Conservation (phyloP, 2,329 filamentous ascomycete genomes). For the Clonostachys byssicola region DNA sequence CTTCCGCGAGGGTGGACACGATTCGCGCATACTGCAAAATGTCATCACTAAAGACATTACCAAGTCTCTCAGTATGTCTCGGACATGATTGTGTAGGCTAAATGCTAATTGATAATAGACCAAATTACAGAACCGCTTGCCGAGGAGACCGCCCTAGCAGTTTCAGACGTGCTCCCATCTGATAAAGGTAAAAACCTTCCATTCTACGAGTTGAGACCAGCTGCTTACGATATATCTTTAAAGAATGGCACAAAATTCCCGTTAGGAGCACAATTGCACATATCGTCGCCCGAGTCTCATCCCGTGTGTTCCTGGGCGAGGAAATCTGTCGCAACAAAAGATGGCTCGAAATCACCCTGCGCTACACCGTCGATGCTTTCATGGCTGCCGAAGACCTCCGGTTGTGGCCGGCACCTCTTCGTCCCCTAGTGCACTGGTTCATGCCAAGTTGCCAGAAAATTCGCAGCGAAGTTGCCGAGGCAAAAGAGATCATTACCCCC, state of each 20-base stretch:
- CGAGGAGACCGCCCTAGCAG: background rate
- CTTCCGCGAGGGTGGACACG: background rate
- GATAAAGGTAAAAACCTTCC: background rate
- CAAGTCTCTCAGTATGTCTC: background rate
- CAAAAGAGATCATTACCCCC: conserved; percentile 16
- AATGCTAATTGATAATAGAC: background rate
- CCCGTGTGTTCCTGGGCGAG: conserved; percentile 27
- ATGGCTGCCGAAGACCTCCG: conserved; percentile 19
- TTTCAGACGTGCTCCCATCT: background rate
- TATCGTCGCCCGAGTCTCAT: conserved; percentile 11
- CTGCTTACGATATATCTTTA: too few relatives aligned
- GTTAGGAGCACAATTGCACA: conserved; percentile 4
- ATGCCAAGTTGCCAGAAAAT: conserved; percentile 29
- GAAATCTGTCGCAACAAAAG: conserved; percentile 29
- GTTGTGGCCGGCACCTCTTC: conserved; percentile 35
- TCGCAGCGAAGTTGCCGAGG: conserved; percentile 3
- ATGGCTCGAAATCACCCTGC: conserved; percentile 36
- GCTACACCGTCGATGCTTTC: conserved; percentile 37
- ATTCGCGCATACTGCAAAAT: background rate
- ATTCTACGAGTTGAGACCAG: background rate
- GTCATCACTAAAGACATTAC: background rate
- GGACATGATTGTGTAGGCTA: background rate
- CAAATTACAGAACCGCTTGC: background rate
- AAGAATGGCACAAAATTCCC: conserved; percentile 8
- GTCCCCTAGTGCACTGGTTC: conserved; percentile 40